These are phyloP conservation scores for Cryptococcus jaspeensis DNA, from an alignment of 1,284 basidiomycete genomes.

Conservation along the genomic window DNA sequence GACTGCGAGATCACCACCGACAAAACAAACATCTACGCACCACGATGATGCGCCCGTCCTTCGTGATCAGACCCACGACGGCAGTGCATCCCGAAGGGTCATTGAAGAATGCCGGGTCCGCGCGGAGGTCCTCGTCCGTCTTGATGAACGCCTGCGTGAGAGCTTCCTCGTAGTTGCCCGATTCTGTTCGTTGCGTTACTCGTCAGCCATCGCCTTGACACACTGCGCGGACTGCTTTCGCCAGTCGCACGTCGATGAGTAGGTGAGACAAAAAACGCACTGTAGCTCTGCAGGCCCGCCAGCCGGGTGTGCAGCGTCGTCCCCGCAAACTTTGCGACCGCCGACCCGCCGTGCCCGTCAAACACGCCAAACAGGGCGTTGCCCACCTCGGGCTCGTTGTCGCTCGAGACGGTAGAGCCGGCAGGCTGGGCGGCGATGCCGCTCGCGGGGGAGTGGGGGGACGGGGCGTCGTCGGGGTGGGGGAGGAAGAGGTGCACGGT, in stretches of 20 bases:
- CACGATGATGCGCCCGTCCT: conserved; percentile 69
- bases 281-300: conserved; percentile 69
- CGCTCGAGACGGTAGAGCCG: conserved; percentile 49
- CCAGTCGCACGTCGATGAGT: background rate
- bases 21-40: conserved; percentile 64
- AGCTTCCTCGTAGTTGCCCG: conserved; percentile 69
- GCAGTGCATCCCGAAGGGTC: conserved; percentile 98
- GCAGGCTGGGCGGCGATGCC: conserved; percentile 52
- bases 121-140: conserved; percentile 90
- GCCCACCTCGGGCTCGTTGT: conserved; percentile 51
- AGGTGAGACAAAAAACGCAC: conserved; percentile 25
- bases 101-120: conserved; percentile 78
- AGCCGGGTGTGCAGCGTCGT: conserved; percentile 83
- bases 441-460: conserved; percentile 47
- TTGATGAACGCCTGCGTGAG: conserved; percentile 88
- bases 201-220: too few relatives aligned
- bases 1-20: too few relatives aligned
- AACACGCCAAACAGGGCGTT: conserved; percentile 91
- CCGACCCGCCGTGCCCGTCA: conserved; percentile 93
- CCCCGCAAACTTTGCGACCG: conserved; percentile 88
- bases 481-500: conserved; percentile 65
- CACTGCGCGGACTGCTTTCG: too few relatives aligned
- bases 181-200: conserved; percentile 34
- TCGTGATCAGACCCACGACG: conserved; percentile 79
- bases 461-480: conserved; percentile 19